phyloP scores from a whole-genome alignment of 73 alveolate species.

The Stentor coeruleus region DNA sequence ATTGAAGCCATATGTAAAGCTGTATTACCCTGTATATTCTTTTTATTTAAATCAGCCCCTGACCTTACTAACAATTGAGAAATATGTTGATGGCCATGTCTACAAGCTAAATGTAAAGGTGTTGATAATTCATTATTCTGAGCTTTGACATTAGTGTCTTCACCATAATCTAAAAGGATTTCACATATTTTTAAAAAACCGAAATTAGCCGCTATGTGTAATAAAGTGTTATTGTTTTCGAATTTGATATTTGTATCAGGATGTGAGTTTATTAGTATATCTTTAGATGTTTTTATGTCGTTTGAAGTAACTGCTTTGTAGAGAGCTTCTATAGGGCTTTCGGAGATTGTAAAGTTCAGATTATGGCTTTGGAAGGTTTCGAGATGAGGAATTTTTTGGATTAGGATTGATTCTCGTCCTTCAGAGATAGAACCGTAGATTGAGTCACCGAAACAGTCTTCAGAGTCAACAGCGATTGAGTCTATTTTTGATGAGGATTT shows the following conservation, averaged over 20 bases:
- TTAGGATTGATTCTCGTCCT: neutral
- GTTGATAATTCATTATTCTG: slow-evolving; percentile 14
- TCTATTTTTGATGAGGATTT: neutral
- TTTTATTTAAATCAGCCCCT: slow-evolving; percentile 29
- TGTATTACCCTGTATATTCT: slow-evolving; percentile 16
- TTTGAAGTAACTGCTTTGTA: neutral
- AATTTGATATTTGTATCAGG: neutral
- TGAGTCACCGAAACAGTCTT: neutral
- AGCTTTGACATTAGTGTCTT: slow-evolving; percentile 3
- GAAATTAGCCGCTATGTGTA: slow-evolving; percentile 34
- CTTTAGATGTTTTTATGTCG: neutral
- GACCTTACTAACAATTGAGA: slow-evolving; percentile 32
- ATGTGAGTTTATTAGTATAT: neutral
- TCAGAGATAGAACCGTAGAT: neutral
- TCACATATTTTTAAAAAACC: slow-evolving; percentile 33
- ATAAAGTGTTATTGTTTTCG: neutral
- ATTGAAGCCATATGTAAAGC: neutral
- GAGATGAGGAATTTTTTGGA: neutral
- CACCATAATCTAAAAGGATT: slow-evolving; percentile 32
- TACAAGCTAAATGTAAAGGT: slow-evolving; percentile 27
- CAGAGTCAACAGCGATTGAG: neutral
- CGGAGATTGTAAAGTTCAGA: too few relatives aligned
- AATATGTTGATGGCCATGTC: slow-evolving; percentile 10
- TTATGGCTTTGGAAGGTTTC: neutral
- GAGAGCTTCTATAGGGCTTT: neutral